A percentile compares a stretch with the other conserved stretches of the same genome.
phyloP scores from a whole-genome alignment of 345 rosid genomes.

The Barbarea vulgaris region DNA sequence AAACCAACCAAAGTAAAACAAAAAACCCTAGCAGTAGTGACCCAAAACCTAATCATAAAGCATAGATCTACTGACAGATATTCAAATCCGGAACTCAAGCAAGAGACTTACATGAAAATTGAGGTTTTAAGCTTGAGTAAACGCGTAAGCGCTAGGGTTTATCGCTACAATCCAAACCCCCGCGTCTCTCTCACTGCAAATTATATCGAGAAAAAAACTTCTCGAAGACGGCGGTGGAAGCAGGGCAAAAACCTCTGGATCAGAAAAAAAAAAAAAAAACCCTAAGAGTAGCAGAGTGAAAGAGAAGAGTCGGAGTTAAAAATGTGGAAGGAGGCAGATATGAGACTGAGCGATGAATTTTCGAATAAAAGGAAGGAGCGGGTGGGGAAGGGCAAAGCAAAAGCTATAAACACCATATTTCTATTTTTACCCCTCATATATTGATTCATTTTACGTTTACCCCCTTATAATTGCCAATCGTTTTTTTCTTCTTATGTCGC shows the following conservation, averaged over 20 bases:
- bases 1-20: not conserved
- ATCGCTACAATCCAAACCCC: constrained; percentile 13
- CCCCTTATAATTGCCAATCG: not conserved
- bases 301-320: not conserved
- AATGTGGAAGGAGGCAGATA: constrained; percentile 16
- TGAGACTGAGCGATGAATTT: constrained; percentile 15
- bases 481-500: too few relatives aligned
- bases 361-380: constrained; percentile 75
- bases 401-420: not conserved
- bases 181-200: not conserved
- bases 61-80: constrained; percentile 32
- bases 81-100: not conserved
- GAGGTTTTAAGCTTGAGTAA: not conserved
- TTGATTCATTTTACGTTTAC: not conserved
- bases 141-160: constrained; percentile 43
- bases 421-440: not conserved
- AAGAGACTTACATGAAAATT: constrained; percentile 36
- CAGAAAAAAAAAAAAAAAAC: constrained; percentile 9
- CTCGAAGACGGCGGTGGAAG: constrained; percentile 17
- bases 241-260: constrained; percentile 6
- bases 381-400: constrained; percentile 43
- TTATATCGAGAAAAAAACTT: not conserved
- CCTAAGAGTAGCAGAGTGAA: constrained; percentile 15
- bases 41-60: constrained; percentile 19
- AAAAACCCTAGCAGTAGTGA: constrained; percentile 28